Conservation (phyloP, 2,329 filamentous ascomycete genomes). For the Xylaria digitata region DNA sequence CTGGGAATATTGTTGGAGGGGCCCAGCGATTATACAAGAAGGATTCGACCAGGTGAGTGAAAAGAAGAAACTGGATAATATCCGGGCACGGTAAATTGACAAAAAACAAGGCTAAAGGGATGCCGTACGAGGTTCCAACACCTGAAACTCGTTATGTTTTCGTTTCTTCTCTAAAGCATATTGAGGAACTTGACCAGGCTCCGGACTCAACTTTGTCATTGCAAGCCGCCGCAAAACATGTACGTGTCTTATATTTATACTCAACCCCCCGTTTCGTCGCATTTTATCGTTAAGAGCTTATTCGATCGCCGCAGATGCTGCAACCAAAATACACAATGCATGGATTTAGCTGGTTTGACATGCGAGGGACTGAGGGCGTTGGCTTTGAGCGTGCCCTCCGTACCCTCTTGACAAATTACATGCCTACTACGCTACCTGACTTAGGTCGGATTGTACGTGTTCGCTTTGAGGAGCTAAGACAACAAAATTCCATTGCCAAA, state of each 20-base stretch:
- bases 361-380: constrained; percentile 45
- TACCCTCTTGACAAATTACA: constrained; percentile 43
- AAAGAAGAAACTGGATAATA: too few species aligned
- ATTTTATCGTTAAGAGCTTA: too few species aligned
- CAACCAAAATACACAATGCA: constrained; percentile 45
- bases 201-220: constrained; percentile 9
- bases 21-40: too few species aligned
- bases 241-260: not conserved
- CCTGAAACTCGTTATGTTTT: constrained; percentile 21
- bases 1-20: too few species aligned
- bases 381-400: constrained; percentile 41
- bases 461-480: not conserved
- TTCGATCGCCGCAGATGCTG: constrained; percentile 24
- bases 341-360: constrained; percentile 49
- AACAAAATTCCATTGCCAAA: not conserved
- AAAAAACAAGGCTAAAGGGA: too few species aligned
- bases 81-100: too few species aligned
- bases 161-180: constrained; percentile 7
- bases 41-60: too few species aligned
- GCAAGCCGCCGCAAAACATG: constrained; percentile 22
- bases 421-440: constrained; percentile 29
- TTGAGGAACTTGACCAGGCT: constrained; percentile 15
- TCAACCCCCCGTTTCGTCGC: not conserved
- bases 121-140: not conserved
- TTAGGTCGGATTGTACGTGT: not conserved